These are phyloP conservation scores for Suillus spraguei DNA, from an alignment of 768 basidiomycete species.

Conservation along the genomic window DNA sequence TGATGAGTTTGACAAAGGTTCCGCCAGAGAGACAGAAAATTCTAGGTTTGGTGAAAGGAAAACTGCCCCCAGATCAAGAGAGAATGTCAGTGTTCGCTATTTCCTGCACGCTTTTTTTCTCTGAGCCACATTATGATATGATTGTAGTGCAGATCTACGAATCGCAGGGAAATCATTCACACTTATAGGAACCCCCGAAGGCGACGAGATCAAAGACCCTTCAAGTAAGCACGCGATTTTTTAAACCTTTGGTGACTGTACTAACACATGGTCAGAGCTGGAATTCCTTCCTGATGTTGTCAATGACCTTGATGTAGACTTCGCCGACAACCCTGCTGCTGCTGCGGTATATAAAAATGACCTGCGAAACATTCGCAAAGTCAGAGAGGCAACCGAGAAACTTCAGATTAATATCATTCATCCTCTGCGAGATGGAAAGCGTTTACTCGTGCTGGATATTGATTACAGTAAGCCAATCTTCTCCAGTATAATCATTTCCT, in stretches of 20 bases:
- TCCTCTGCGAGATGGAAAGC: conserved; percentile 75
- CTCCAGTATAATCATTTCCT: not conserved
- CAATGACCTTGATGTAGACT: conserved; percentile 84
- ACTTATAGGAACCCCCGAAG: conserved; percentile 85
- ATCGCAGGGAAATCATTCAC: conserved; percentile 76
- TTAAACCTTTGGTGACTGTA: not conserved
- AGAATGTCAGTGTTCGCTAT: conserved; percentile 47
- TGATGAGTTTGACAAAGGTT: conserved; percentile 73
- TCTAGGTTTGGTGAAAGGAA: conserved; percentile 82
- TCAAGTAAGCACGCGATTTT: conserved; percentile 44
- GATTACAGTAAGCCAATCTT: conserved; percentile 68
- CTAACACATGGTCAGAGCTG: conserved; percentile 44
- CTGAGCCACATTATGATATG: conserved; percentile 7
- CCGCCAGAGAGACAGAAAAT: conserved; percentile 88
- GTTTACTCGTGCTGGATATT: conserved; percentile 82
- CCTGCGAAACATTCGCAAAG: conserved; percentile 78
- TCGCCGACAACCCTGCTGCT: conserved; percentile 59
- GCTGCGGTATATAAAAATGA: conserved; percentile 70
- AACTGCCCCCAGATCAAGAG: conserved; percentile 74
- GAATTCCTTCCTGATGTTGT: conserved; percentile 68
- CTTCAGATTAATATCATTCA: conserved; percentile 73
- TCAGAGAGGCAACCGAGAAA: conserved; percentile 70
- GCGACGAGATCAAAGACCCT: conserved; percentile 84
- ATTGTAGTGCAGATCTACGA: conserved; percentile 56
- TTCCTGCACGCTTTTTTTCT: conserved; percentile 6